Conservation (phyloP, 2,329 filamentous ascomycete species). For the Colletotrichum caudatum region DNA sequence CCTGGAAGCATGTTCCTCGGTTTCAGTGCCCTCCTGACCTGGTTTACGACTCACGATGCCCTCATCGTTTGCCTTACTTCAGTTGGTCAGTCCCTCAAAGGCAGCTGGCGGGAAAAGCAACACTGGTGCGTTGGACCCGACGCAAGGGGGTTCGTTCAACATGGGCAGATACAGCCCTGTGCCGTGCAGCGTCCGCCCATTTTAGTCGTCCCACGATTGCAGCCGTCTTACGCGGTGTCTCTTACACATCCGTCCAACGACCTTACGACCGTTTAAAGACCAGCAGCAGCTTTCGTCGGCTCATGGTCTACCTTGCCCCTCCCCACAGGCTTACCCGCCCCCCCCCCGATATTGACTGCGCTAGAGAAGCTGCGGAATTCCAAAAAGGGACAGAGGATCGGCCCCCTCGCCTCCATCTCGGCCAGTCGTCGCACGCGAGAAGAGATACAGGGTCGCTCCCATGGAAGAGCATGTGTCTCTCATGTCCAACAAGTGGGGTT, state of each 20-base stretch:
- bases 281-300: slow-evolving; percentile 1
- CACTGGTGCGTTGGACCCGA: slow-evolving; percentile 1
- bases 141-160: not conserved
- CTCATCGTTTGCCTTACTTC: slow-evolving; percentile 5
- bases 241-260: not conserved
- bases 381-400: slow-evolving; percentile 20
- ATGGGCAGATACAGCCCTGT: slow-evolving; percentile 13
- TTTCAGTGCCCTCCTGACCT: not conserved
- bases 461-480: slow-evolving; percentile 11
- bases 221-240: not conserved
- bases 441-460: not conserved
- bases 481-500: slow-evolving; percentile 27
- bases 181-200: not conserved
- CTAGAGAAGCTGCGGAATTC: slow-evolving; percentile 27
- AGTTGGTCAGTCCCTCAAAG: not conserved
- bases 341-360: slow-evolving; percentile 20
- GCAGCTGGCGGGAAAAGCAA: slow-evolving; percentile 18
- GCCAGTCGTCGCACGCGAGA: slow-evolving; percentile 19
- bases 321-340: slow-evolving; percentile 3
- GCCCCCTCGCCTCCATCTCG: slow-evolving; percentile 25
- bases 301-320: slow-evolving; percentile 12
- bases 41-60: slow-evolving; percentile 8
- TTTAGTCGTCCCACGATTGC: not conserved
- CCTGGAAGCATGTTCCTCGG: too few relatives aligned
- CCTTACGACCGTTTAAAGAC: not conserved